Base-by-base conservation (phyloP, 2,329 filamentous ascomycete genomes). In the Botryotinia calthae region DNA sequence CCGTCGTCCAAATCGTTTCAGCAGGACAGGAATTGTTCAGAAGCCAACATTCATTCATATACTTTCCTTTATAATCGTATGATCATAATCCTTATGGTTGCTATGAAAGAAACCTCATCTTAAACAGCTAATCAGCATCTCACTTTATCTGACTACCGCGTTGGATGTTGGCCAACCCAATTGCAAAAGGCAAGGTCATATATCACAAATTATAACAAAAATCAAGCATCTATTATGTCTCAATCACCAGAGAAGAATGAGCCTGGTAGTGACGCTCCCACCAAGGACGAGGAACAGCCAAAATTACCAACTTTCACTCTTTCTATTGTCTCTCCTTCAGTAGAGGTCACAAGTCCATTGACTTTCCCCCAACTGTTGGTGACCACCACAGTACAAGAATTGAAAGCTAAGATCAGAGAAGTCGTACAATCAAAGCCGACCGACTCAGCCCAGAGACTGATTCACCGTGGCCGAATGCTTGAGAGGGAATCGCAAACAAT, bases 321-420 rank as follows among this genome's bases (percentile, higher is more conserved):
- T 68, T 85, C 88, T 74, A 82, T 91, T 73, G 79, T 90, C 58
- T 90, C 88, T 74, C 88, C 88, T 6, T 89, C 87, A 22, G 81
- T 85, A 67, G 85, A 85, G 51, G 86, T 89, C 20, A 84, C 83
- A 69, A 83, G 84, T 31, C 86, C 86, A 25, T 79, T 90, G 67
- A 80, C 82, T 59, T 87, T 90, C 64, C 82, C 84, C 37, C 80
- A 82, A 34, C 80, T 90, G 18, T 82, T 86, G 22, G 82, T 83
- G 58, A 82, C 82, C 1, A 88, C 86, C 2, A 89, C 87, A 0
- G 82, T 90, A 65, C 84, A 84, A 72, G 82, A 89, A 79, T 81
- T 91, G 48, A 90, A 90, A 79, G 85, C 85, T 61, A 87, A 82
- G 78, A 89, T 91, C 73, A 86, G 87, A 46, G 83, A 88, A 76